Evolutionary conservation across 371 early-diverging fungal genomes (phyloP).

Genomic region (Lichtheimia hyalospora): DNA sequence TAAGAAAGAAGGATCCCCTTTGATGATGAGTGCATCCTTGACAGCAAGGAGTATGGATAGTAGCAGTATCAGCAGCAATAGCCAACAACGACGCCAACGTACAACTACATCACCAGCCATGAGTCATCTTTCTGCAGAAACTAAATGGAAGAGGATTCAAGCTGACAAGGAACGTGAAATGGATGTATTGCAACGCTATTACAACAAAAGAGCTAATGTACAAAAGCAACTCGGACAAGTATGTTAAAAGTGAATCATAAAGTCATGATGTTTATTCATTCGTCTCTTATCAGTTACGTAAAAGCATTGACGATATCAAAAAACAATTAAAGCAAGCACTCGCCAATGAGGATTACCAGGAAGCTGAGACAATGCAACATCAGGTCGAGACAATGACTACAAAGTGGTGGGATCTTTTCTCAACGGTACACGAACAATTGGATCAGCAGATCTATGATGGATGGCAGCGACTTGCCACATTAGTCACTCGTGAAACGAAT

Average conservation of each 20-base stretch:
- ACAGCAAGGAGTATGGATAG: not conserved
- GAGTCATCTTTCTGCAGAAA: constrained; percentile 19
- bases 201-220: constrained; percentile 11
- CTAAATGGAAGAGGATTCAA: constrained; percentile 18
- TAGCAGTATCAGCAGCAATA: not conserved
- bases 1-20: no score
- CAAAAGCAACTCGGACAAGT: constrained; percentile 15
- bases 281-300: not conserved
- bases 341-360: constrained; percentile 6
- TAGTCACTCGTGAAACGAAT: constrained; percentile 8
- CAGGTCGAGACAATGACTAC: constrained; percentile 4
- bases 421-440: not conserved
- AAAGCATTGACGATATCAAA: not conserved
- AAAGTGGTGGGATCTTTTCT: constrained; percentile 10
- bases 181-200: constrained; percentile 12
- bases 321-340: constrained; percentile 4
- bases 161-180: constrained; percentile 17
- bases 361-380: constrained; percentile 7
- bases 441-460: constrained; percentile 12
- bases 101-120: constrained; percentile 5
- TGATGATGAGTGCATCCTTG: no score
- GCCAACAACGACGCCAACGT: not conserved
- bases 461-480: constrained; percentile 7
- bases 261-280: not conserved
- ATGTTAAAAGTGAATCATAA: not conserved